Evolutionary conservation across 2,329 filamentous ascomycete species (phyloP), one percentile per base, ranked within the genome.

Genomic region (Curvularia sp.): DNA sequence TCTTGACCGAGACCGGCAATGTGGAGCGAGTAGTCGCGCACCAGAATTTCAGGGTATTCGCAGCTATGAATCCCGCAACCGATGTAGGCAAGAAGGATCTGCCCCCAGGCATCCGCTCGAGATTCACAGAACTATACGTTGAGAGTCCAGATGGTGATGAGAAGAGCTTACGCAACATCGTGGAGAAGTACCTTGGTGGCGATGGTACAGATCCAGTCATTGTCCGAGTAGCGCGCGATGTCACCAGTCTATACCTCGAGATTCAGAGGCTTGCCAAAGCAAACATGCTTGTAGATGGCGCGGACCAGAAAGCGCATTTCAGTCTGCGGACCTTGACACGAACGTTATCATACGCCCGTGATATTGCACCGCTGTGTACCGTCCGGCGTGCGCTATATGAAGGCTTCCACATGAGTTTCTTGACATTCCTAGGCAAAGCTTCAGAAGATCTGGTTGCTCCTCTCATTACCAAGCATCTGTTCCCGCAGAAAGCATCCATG

Each of bases 41-140:
- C 76, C 89, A 92, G 0, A 88, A 97, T 64, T 99, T 99, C 76
- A 88, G 95, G 38, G 91, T 99, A 13, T 99, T 99, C 73, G 96
- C 92, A 50, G 95, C 96, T 27, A 99, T 99, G 95, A 99, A 99
- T 72, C 95, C 95, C 28, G 95, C 95, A 5, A 99, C 95, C 3
- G 95, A 99, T 80, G 88, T 97, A 55, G 95, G 96, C 60, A 99
- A 99, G 79, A 89, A 94, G 55, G 95, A 99, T 76, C 81, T 99
- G 15, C 93, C 94, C 0, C 87, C 91, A 53, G 93, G 94, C 1
- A 87, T 98, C 42, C 85, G 94, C 54, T 96, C 93, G 8, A 87
- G 93, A 48, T 99, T 99, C 73, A 98, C 95, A 0, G 95, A 99
- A 76, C 83, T 99, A 21, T 99, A 96, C 73, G 93, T 99, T 23